A percentile compares a stretch with the other conserved stretches of the same genome.
These are phyloP conservation scores for Globisporangium lucens DNA, from an alignment of 352 stramenopile species.

Conservation along the genomic window DNA sequence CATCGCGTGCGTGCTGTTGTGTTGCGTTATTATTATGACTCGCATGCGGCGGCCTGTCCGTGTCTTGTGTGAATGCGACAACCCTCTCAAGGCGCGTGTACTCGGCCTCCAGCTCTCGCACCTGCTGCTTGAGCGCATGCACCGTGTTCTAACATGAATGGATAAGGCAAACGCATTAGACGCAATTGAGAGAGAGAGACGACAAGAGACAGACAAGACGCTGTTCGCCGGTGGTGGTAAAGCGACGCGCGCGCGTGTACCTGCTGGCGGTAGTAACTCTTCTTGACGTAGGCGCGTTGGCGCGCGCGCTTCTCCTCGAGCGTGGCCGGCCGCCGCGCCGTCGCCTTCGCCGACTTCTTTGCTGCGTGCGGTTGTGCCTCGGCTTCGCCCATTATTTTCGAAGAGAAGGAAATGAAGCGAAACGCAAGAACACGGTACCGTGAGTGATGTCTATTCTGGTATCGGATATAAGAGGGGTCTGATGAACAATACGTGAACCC, in stretches of 20 bases:
- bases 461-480: background rate
- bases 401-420: background rate
- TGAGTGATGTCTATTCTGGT: background rate
- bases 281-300: constrained; percentile 52
- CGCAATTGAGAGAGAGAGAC: background rate
- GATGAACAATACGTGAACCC: too few species aligned
- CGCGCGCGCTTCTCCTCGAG: constrained; percentile 40
- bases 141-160: constrained; percentile 23
- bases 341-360: background rate
- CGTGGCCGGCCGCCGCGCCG: constrained; percentile 16
- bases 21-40: background rate
- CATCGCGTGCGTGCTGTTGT: background rate
- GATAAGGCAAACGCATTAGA: background rate
- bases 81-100: constrained; percentile 11
- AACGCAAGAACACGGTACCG: background rate
- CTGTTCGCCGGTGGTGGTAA: background rate
- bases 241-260: constrained; percentile 12
- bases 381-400: background rate
- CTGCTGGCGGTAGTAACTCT: constrained; percentile 42
- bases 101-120: constrained; percentile 24
- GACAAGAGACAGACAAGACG: background rate
- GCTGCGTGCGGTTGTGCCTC: background rate
- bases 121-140: constrained; percentile 25
- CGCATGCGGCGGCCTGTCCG: background rate
- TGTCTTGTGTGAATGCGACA: background rate